Percentiles rank a stretch among this genome's conserved stretches.
phyloP scores from a whole-genome alignment of 257 asterid genomes.

The Leonotis leonurus region DNA sequence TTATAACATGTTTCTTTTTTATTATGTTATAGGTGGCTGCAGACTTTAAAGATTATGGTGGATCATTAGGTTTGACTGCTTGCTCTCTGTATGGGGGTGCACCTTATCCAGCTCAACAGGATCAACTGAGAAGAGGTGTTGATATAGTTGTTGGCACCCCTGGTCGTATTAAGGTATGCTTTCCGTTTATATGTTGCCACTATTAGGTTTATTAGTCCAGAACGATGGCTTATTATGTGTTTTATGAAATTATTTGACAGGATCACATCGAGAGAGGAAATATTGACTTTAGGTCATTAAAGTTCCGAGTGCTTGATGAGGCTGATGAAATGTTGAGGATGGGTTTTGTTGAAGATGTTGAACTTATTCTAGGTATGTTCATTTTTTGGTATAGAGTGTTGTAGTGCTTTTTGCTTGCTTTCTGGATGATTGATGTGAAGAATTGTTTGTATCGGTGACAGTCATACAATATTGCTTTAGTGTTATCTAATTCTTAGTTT shows the following conservation, averaged over 20 bases:
- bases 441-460: neutral
- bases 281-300: constrained; percentile 62
- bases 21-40: constrained; percentile 43
- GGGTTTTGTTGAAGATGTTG: constrained; percentile 99
- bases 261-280: constrained; percentile 82
- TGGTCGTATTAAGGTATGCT: constrained; percentile 80
- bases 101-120: constrained; percentile 55
- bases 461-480: neutral
- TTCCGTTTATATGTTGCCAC: neutral
- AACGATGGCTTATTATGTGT: neutral
- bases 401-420: neutral
- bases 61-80: constrained; percentile 58
- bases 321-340: constrained; percentile 99
- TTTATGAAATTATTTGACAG: constrained; percentile 30
- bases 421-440: neutral
- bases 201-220: neutral
- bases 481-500: neutral
- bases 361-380: constrained; percentile 74
- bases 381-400: neutral
- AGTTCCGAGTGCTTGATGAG: constrained; percentile 95
- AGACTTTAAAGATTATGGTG: constrained; percentile 78
- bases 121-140: constrained; percentile 68
- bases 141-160: constrained; percentile 87
- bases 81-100: constrained; percentile 91
- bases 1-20: neutral